Evolutionary conservation across 2,329 filamentous ascomycete species (phyloP).

Genomic region (Colletotrichum orchidophilum): DNA sequence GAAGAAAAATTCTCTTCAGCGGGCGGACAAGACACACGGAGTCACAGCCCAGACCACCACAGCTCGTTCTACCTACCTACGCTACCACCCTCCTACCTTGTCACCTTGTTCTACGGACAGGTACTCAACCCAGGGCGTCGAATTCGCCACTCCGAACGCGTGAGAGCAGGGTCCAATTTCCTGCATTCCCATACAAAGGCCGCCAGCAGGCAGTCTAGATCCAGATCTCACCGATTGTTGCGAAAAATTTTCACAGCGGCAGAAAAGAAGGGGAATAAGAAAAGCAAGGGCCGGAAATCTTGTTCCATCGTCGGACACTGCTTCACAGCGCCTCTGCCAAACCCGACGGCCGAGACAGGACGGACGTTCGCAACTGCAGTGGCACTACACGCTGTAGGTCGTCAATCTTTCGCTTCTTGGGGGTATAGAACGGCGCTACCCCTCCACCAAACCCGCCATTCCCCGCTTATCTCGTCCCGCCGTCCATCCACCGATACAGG

Average conservation of each 20-base stretch:
- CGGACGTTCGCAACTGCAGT: slow-evolving; percentile 1
- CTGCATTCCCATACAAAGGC: slow-evolving; percentile 29
- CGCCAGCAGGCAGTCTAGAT: slow-evolving; percentile 26
- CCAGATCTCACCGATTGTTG: slow-evolving; percentile 15
- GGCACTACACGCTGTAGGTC: slow-evolving; percentile 1
- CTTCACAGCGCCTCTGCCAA: slow-evolving; percentile 19
- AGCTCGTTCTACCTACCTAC: too few species aligned
- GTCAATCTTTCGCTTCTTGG: slow-evolving; percentile 32
- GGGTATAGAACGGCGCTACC: slow-evolving; percentile 30
- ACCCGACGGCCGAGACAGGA: slow-evolving; percentile 31
- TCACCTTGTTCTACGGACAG: background rate
- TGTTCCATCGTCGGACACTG: slow-evolving; percentile 10
- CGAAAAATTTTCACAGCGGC: slow-evolving; percentile 28
- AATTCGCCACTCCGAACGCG: slow-evolving; percentile 30
- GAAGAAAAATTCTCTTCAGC: slow-evolving; percentile 31
- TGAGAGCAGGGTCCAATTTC: slow-evolving; percentile 29
- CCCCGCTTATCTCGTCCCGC: slow-evolving; percentile 31
- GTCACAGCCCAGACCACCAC: background rate
- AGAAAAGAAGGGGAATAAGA: background rate
- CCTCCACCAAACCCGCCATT: slow-evolving; percentile 25
- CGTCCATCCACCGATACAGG: slow-evolving; percentile 17
- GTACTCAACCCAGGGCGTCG: slow-evolving; percentile 14
- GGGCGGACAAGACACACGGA: background rate
- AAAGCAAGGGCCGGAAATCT: background rate
- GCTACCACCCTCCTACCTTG: background rate